Evolutionary conservation across 2,329 filamentous ascomycete genomes (phyloP), one percentile per base, ranked within the genome.

Genomic region (Pestalotiopsis sp.): DNA sequence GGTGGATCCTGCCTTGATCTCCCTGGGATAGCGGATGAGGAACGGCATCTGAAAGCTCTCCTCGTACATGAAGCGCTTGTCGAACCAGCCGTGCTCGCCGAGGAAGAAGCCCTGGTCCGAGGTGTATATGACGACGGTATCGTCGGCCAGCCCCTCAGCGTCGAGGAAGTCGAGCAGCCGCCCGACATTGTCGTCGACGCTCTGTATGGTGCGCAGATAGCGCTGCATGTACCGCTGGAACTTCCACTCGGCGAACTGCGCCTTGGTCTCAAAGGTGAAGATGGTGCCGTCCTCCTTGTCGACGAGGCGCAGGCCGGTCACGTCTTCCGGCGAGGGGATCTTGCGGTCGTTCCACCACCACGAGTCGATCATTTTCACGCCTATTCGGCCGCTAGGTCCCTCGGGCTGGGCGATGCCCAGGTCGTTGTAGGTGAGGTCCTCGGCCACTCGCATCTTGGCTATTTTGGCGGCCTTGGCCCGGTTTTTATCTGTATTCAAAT

Each of bases 11-110:
- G 81, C 68, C 1, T 67, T 58, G 67, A 87, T 85, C 65, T 79
- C 79, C 0, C 65, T 69, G 0, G 86, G 85, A 59, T 84, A 85
- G 0, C 83, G 80, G 9, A 85, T 78, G 4, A 87, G 72, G 63
- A 87, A 86, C 0, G 86, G 85, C 86, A 88, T 87, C 75, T 87
- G 85, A 76, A 88, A 87, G 14, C 78, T 82, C 74, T 88, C 84
- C 70, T 88, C 85, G 75, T 88, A 88, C 83, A 88, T 87, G 74
- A 88, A 87, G 3, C 86, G 82, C 76, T 88, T 88, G 74, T 87
- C 86, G 71, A 87, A 87, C 85, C 85, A 88, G 66, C 86, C 85
- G 69, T 88, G 86, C 69, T 88, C 86, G 7, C 85, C 85, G 0
- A 88, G 81, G 74, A 87, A 88, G 77, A 87, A 87, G 5, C 86